phyloP scores from a whole-genome alignment of 805 yeast genomes.

The Kluyveromyces nonfermentans region DNA sequence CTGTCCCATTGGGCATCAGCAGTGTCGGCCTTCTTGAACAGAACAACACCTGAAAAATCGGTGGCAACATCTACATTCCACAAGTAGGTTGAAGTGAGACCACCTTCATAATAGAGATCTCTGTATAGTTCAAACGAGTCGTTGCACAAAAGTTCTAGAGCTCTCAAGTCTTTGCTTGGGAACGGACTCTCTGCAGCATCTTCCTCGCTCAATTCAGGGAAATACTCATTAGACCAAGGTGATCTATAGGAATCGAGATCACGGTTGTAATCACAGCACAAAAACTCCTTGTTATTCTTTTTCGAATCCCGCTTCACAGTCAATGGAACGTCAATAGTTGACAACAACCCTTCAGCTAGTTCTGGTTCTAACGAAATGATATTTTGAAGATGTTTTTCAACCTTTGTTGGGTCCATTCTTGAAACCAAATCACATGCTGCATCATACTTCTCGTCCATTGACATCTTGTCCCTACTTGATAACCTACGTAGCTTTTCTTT shows the following conservation, averaged over 20 bases:
- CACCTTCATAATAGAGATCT: conserved; percentile 93
- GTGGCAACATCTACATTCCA: conserved; percentile 68
- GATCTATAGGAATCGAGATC: conserved; percentile 90
- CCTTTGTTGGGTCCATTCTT: conserved; percentile 60
- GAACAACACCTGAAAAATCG: conserved; percentile 80
- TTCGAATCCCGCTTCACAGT: conserved; percentile 24
- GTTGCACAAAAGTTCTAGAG: conserved; percentile 72
- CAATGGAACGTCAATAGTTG: conserved; percentile 83
- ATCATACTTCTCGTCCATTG: conserved; percentile 36
- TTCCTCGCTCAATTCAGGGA: conserved; percentile 30
- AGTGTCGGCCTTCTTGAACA: conserved; percentile 54
- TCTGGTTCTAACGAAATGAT: conserved; percentile 44
- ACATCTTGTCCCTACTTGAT: neutral
- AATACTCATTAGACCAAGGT: conserved; percentile 78
- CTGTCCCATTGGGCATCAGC: conserved; percentile 73
- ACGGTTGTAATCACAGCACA: conserved; percentile 89
- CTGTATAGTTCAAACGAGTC: conserved; percentile 88
- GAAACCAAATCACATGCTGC: conserved; percentile 73
- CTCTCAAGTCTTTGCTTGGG: conserved; percentile 59
- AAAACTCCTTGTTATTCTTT: conserved; percentile 44
- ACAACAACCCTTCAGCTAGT: conserved; percentile 76
- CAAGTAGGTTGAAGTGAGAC: conserved; percentile 76
- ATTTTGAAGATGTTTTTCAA: conserved; percentile 37
- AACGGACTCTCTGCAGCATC: conserved; percentile 62
- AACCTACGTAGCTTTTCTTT: too few species aligned